phyloP scores from a whole-genome alignment of 192 early-diverging fungal species.

The Coemansia sp. region DNA sequence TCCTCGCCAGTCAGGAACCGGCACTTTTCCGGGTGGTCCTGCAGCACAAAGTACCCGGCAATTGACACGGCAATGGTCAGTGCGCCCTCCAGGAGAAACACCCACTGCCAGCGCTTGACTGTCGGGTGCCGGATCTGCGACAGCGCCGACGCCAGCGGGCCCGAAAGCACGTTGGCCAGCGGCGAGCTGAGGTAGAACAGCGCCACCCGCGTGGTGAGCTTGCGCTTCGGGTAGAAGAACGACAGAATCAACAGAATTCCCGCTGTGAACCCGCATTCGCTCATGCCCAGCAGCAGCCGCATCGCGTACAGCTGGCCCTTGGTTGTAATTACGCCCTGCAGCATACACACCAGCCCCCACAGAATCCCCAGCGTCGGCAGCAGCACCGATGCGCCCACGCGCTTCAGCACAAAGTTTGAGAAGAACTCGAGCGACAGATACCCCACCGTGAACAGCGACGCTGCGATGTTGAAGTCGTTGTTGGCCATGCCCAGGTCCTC shows the following conservation, averaged over 20 bases:
- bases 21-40: slow-evolving; percentile 49
- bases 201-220: slow-evolving; percentile 20
- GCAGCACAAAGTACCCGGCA: slow-evolving; percentile 29
- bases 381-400: slow-evolving; percentile 32
- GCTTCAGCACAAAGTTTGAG: slow-evolving; percentile 46
- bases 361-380: slow-evolving; percentile 39
- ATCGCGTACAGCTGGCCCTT: slow-evolving; percentile 35
- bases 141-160: slow-evolving; percentile 41
- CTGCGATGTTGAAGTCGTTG: slow-evolving; percentile 47
- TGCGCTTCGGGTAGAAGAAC: slow-evolving; percentile 41
- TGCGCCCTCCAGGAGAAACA: slow-evolving; percentile 46
- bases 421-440: slow-evolving; percentile 40
- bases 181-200: slow-evolving; percentile 46
- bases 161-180: slow-evolving; percentile 33
- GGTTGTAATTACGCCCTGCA: slow-evolving; percentile 38
- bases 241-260: slow-evolving; percentile 38
- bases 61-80: slow-evolving; percentile 32
- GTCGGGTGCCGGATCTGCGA: slow-evolving; percentile 44
- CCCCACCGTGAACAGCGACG: slow-evolving; percentile 41
- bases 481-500: slow-evolving; percentile 37
- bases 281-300: slow-evolving; percentile 39
- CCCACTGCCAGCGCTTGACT: slow-evolving; percentile 49
- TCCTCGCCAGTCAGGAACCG: slow-evolving; percentile 29
- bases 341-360: slow-evolving; percentile 42
- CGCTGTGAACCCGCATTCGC: slow-evolving; percentile 42